A percentile compares a stretch with the other conserved stretches of the same genome.
Evolutionary conservation across 176 grass and related monocot genomes (phyloP).

Genomic region (Oryza meridionalis): DNA sequence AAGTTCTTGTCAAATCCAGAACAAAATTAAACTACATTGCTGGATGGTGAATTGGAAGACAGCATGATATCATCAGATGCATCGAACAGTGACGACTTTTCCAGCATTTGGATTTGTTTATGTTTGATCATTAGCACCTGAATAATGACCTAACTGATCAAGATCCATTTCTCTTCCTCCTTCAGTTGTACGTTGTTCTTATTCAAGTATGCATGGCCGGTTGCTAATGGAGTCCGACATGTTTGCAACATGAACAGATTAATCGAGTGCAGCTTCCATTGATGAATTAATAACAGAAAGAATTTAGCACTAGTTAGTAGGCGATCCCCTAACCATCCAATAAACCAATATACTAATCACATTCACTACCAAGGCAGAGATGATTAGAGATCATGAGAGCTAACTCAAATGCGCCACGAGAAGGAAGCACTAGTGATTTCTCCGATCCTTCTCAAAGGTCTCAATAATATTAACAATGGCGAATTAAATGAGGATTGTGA

Average conservation of each 20-base stretch:
- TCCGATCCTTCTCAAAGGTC: not conserved
- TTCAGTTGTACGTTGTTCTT: not conserved
- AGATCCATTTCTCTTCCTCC: constrained; percentile 43
- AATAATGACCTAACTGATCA: constrained; percentile 57
- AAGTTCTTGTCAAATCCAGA: constrained; percentile 41
- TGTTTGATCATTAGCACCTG: constrained; percentile 49
- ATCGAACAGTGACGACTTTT: constrained; percentile 30
- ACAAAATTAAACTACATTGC: constrained; percentile 44
- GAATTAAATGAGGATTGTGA: not conserved
- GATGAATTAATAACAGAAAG: constrained; percentile 52
- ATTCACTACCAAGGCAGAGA: not conserved
- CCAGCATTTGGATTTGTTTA: constrained; percentile 13
- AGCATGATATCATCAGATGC: constrained; percentile 43
- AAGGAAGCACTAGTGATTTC: not conserved
- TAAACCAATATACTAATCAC: constrained; percentile 7
- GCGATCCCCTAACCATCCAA: constrained; percentile 43
- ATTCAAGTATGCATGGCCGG: not conserved
- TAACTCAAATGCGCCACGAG: constrained; percentile 24
- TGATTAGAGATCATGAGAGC: not conserved
- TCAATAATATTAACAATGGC: not conserved
- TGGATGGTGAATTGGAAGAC: constrained; percentile 16
- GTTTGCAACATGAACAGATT: constrained; percentile 30
- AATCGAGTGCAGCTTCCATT: constrained; percentile 44
- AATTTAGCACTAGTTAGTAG: constrained; percentile 58
- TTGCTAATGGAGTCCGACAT: constrained; percentile 54